A percentile compares a stretch with the other conserved stretches of the same genome.
These are phyloP conservation scores for Zymoseptoria pseudotritici DNA, from an alignment of 2,329 filamentous ascomycete genomes.

Conservation along the genomic window DNA sequence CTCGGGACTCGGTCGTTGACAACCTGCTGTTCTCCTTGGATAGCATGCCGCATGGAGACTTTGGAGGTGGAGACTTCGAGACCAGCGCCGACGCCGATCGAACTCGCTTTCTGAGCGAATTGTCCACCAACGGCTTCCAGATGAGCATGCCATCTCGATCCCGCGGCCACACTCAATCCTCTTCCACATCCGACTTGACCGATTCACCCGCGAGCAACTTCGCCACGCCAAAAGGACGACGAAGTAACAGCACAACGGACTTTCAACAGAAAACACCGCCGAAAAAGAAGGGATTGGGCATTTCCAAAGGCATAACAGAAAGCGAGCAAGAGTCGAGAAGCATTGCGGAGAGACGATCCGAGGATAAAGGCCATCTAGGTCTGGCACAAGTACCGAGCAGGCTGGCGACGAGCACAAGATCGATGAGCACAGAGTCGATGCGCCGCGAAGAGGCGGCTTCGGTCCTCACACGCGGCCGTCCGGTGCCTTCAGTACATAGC, in stretches of 20 bases:
- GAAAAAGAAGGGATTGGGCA: conserved; percentile 10
- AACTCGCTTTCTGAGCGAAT: conserved; percentile 12
- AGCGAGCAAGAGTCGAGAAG: neutral
- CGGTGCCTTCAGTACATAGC: conserved; percentile 39
- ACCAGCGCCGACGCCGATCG: conserved; percentile 13
- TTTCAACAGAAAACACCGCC: conserved; percentile 33
- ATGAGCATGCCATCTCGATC: conserved; percentile 29
- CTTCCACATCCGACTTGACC: conserved; percentile 51
- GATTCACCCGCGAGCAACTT: conserved; percentile 25
- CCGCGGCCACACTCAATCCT: conserved; percentile 54
- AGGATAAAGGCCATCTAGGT: conserved; percentile 1
- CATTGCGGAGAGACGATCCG: neutral
- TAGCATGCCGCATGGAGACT: conserved; percentile 51
- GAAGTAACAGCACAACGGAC: conserved; percentile 76
- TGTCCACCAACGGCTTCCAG: conserved; percentile 11
- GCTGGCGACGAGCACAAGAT: conserved; percentile 47
- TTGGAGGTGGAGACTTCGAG: conserved; percentile 5
- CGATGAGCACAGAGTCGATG: conserved; percentile 68
- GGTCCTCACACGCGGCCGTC: conserved; percentile 37
- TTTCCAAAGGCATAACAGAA: conserved; percentile 6
- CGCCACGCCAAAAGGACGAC: conserved; percentile 41
- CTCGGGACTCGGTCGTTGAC: conserved; percentile 84
- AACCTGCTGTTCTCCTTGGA: conserved; percentile 94
- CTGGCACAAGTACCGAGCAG: conserved; percentile 27
- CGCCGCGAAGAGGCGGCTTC: conserved; percentile 40